Percentiles rank a stretch among this genome's conserved stretches.
Conservation (phyloP, 352 stramenopile species). For the Pythium utonaiense region DNA sequence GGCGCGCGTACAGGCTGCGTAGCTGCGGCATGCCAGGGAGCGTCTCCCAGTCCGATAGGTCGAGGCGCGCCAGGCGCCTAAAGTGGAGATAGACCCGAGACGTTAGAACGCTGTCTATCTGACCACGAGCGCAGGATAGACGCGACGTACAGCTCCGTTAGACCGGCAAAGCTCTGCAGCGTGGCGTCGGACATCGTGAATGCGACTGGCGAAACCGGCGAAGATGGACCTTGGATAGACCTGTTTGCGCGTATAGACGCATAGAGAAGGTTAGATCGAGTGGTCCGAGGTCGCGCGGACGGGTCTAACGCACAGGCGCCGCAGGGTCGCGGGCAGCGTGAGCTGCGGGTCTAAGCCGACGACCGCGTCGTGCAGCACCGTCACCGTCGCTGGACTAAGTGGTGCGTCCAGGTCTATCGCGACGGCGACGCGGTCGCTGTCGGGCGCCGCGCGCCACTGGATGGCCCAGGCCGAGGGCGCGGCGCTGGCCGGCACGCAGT, state of each 20-base stretch:
- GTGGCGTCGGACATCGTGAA: conserved; percentile 5
- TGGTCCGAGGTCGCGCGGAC: too few relatives aligned
- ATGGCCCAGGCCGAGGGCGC: conserved; percentile 2
- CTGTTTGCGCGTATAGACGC: background rate
- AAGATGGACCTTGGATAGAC: background rate
- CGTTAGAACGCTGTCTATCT: too few relatives aligned
- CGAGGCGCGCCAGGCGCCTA: conserved; percentile 3
- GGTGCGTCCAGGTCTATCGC: conserved; percentile 6
- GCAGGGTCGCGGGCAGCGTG: background rate
- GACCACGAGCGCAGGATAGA: too few relatives aligned
- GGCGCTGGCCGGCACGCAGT: conserved; percentile 1
- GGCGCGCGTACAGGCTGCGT: conserved; percentile 14
- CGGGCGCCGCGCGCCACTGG: conserved; percentile 9
- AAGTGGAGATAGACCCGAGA: background rate
- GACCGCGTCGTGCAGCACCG: conserved; percentile 1
- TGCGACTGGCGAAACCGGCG: background rate
- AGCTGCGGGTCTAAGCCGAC: conserved; percentile 6
- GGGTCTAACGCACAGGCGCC: conserved; percentile 5
- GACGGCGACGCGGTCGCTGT: background rate
- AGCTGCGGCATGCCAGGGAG: conserved; percentile 14
- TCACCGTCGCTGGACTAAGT: too few relatives aligned
- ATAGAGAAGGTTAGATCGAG: too few relatives aligned
- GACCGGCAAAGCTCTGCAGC: background rate
- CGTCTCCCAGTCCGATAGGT: conserved; percentile 8
- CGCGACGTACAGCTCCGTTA: conserved; percentile 3